Base-by-base conservation (phyloP, 352 stramenopile species). In the Pythium myriotylum region DNA sequence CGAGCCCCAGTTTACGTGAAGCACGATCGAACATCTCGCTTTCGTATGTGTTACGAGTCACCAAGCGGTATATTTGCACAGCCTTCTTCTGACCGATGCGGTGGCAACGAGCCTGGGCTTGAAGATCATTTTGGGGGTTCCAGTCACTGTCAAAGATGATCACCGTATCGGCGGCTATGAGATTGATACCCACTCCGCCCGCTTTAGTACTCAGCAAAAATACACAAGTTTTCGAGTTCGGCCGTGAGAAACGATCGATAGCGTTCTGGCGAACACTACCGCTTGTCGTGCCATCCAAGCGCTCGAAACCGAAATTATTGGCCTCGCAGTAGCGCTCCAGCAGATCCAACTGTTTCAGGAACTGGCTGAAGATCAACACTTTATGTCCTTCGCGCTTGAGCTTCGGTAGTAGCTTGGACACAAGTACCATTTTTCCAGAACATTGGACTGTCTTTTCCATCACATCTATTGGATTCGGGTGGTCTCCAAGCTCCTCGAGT, bases 81-180 rank as follows among this genome's bases (percentile, higher is more conserved):
- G 86, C 87, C 71, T 99, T 99, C 52, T 98, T 99, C 81, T 99
- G 98, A 0, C 98, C 98, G 71, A 99, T 99, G 54, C 97, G 91
- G 70, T 99, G 98, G 62, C 95, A 98, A 62, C 97, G 88, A 22
- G 84, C 77, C 57, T 95, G 86, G 6, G 89, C 89, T 42, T 96
- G 88, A 16, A 95, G 52, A 65, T 96, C 88, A 54, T 96, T 95
- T 72, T 99, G 97, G n/a, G 97, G 97, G 72, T 99, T 99, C 97
- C 97, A 99, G 72, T 99, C 98, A 51, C 87, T 98, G 67, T 99
- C 93, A 70, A 98, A 99, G 62, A 99, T 99, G 65, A 99, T 99
- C 12, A 99, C 97, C 16, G 96, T 99, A 76, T 99, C 97, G 20
- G 97, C 97, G 52, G 96, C 96, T 43, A 98, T 99, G 14, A 99